phyloP scores from a whole-genome alignment of 2,329 filamentous ascomycete species.

The Arthrinium puccinioides region DNA sequence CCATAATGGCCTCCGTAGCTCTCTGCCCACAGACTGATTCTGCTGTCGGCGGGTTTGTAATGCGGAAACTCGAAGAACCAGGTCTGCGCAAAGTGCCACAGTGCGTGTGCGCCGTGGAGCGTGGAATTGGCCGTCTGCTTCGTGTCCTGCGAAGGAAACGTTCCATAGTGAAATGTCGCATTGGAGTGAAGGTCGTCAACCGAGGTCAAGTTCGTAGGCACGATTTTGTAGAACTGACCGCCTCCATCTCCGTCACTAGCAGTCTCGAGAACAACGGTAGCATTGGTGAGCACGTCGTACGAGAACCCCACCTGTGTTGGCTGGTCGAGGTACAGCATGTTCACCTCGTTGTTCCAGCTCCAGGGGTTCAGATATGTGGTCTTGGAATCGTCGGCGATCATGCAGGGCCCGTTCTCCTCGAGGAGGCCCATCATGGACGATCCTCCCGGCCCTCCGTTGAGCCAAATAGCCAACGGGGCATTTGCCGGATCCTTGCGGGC shows the following conservation, averaged over 20 bases:
- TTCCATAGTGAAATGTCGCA: conserved; percentile 37
- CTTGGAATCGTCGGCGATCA: conserved; percentile 35
- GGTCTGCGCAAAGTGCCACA: conserved; percentile 56
- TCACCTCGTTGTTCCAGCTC: conserved; percentile 51
- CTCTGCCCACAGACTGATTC: conserved; percentile 32
- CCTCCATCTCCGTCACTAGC: conserved; percentile 25
- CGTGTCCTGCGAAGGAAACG: conserved; percentile 43
- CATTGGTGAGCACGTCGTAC: conserved; percentile 51
- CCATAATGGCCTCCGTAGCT: conserved; percentile 27
- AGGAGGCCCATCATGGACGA: conserved; percentile 40
- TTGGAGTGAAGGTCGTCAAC: conserved; percentile 28
- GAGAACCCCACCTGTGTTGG: conserved; percentile 57
- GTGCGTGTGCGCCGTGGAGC: conserved; percentile 40
- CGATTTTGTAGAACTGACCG: not conserved
- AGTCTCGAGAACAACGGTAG: conserved; percentile 41
- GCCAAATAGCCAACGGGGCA: conserved; percentile 43
- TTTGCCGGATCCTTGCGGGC: conserved; percentile 20
- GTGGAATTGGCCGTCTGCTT: conserved; percentile 39
- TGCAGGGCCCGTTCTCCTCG: conserved; percentile 38
- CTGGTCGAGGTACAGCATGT: conserved; percentile 45
- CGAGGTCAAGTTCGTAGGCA: conserved; percentile 24
- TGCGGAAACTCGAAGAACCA: conserved; percentile 48
- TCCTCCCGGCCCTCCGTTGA: conserved; percentile 52
- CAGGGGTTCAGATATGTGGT: conserved; percentile 46
- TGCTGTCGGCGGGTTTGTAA: conserved; percentile 52